Evolutionary conservation across 352 stramenopile species (phyloP).

Genomic region (Phytophthora pseudosyringae): DNA sequence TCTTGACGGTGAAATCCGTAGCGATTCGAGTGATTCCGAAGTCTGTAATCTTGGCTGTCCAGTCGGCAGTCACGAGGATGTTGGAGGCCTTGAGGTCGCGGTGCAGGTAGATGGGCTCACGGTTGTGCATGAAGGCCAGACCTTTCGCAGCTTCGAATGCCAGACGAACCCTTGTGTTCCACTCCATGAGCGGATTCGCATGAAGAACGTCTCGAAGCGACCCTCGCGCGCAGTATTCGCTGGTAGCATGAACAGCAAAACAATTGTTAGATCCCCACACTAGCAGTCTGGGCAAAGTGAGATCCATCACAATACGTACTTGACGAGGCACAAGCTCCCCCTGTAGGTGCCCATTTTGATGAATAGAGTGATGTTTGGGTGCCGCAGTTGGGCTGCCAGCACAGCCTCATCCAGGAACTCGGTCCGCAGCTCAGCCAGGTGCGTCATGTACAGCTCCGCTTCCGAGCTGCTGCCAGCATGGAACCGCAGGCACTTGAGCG

Average conservation of each 20-base stretch:
- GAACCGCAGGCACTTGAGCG: conserved; percentile 76
- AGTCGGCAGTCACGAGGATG: conserved; percentile 77
- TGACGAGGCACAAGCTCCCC: conserved; percentile 73
- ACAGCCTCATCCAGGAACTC: conserved; percentile 75
- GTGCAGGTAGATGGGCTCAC: conserved; percentile 76
- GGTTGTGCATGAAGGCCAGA: conserved; percentile 83
- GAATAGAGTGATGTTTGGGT: conserved; percentile 82
- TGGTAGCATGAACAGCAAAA: conserved; percentile 26
- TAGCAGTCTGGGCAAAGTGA: not conserved
- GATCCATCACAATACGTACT: conserved; percentile 47
- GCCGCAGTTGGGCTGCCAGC: conserved; percentile 64
- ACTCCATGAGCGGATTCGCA: conserved; percentile 68
- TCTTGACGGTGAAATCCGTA: conserved; percentile 65
- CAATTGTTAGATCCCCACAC: conserved; percentile 2
- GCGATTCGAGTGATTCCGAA: conserved; percentile 80
- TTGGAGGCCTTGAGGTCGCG: conserved; percentile 80
- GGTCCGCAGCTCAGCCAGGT: conserved; percentile 60
- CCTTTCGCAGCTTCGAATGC: conserved; percentile 75
- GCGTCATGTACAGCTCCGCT: conserved; percentile 73
- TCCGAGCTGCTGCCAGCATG: conserved; percentile 38
- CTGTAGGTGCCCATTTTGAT: conserved; percentile 75
- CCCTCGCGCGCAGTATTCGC: conserved; percentile 71
- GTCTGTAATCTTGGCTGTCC: conserved; percentile 77
- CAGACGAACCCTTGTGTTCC: conserved; percentile 69
- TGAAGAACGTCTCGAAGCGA: conserved; percentile 69